Conservation (phyloP, 1,139 yeast species). For the Scheffersomyces cryptocercus region DNA sequence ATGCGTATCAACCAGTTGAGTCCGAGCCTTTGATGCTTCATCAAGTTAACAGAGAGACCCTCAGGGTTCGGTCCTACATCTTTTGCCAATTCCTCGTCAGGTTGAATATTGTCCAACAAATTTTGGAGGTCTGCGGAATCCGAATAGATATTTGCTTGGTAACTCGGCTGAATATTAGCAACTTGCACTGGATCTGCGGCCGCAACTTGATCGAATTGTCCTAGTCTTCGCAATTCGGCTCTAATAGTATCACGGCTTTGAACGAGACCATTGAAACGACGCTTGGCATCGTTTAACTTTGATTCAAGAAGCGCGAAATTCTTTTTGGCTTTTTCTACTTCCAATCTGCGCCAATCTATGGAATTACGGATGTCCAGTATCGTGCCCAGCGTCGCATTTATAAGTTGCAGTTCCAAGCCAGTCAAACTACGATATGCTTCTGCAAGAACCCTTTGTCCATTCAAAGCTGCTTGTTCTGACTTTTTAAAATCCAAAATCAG, state of each 20-base stretch:
- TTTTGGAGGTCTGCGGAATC: constrained; percentile 47
- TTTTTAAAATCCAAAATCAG: too few relatives aligned
- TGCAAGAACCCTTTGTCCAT: constrained; percentile 1
- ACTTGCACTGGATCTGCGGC: background rate
- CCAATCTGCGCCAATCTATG: background rate
- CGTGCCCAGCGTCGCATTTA: too few relatives aligned
- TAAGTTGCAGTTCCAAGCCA: background rate
- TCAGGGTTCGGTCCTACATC: constrained; percentile 65
- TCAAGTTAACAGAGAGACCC: constrained; percentile 60
- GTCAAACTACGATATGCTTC: background rate
- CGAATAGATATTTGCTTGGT: constrained; percentile 23
- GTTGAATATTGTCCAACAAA: constrained; percentile 66
- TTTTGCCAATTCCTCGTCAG: constrained; percentile 50
- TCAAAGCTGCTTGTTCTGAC: background rate
- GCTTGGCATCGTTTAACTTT: background rate
- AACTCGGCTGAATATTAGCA: constrained; percentile 1
- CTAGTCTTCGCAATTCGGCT: background rate
- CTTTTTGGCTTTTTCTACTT: background rate
- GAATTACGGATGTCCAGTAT: background rate
- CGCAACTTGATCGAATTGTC: background rate
- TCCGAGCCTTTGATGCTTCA: constrained; percentile 87
- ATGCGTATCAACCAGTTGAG: constrained; percentile 75
- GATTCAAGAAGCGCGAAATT: background rate
- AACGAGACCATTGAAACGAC: background rate
- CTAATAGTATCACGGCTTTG: background rate